Percentiles rank a stretch among this genome's conserved stretches.
These are phyloP conservation scores for Sporothrix brunneoviolacea DNA, from an alignment of 2,329 filamentous ascomycete species.

Conservation along the genomic window DNA sequence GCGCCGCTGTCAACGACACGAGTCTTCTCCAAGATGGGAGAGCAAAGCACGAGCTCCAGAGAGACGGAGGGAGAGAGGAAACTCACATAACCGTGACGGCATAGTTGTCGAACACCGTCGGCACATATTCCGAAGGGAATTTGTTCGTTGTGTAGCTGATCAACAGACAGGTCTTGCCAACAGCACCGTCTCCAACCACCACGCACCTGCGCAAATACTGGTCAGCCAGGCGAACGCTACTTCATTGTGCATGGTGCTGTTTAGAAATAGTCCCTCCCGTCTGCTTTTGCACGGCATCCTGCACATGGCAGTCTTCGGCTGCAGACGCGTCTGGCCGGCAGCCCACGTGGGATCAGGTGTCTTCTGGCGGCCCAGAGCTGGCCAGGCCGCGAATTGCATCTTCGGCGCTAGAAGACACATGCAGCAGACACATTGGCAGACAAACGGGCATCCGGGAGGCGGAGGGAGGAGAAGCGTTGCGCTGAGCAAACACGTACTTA, in stretches of 20 bases:
- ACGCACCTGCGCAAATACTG: slow-evolving; percentile 65
- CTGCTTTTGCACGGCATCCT: too few species aligned
- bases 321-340: slow-evolving; percentile 6
- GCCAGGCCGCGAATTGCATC: too few species aligned
- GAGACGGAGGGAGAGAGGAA: background rate
- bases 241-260: too few species aligned
- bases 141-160: slow-evolving; percentile 99
- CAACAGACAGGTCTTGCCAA: slow-evolving; percentile 97
- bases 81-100: slow-evolving; percentile 99
- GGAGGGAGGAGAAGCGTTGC: slow-evolving; percentile 2
- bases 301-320: background rate
- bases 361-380: background rate
- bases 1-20: background rate
- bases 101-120: slow-evolving; percentile 99
- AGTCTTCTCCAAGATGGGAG: too few species aligned
- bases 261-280: too few species aligned
- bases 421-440: too few species aligned
- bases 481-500: slow-evolving; percentile 43
- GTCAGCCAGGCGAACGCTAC: slow-evolving; percentile 4
- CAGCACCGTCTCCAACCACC: slow-evolving; percentile 97
- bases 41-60: background rate
- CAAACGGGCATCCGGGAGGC: background rate
- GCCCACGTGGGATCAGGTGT: slow-evolving; percentile 3
- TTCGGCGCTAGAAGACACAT: background rate
- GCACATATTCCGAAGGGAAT: slow-evolving; percentile 98